Percentiles rank a stretch among this genome's conserved stretches.
Evolutionary conservation across 257 asterid species (phyloP).

Genomic region (Salvia rosmarinus): DNA sequence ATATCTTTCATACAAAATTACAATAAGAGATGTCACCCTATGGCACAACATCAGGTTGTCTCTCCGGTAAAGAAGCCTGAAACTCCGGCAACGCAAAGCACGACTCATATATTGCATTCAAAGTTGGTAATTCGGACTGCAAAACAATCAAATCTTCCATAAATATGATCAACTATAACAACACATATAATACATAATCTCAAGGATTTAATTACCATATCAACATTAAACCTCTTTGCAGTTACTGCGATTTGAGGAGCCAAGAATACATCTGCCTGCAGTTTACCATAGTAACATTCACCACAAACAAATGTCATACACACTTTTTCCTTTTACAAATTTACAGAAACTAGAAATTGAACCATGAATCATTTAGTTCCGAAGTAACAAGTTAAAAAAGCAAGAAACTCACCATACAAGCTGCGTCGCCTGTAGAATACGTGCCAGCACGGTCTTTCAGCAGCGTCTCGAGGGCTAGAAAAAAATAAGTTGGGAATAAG

Average conservation of each 20-base stretch:
- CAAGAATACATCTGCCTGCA: conserved; percentile 89
- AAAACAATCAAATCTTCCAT: neutral
- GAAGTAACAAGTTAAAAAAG: neutral
- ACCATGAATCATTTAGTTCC: neutral
- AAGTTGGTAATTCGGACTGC: conserved; percentile 60
- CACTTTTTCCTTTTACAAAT: neutral
- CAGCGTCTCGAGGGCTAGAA: conserved; percentile 74
- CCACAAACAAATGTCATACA: neutral
- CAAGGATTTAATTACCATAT: conserved; percentile 47
- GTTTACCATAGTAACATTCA: conserved; percentile 1
- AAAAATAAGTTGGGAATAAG: neutral
- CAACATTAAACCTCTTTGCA: conserved; percentile 54
- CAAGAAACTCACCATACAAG: conserved; percentile 54
- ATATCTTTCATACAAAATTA: no score
- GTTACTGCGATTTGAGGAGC: conserved; percentile 76
- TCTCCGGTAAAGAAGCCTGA: conserved; percentile 62
- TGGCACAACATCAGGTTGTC: conserved; percentile 68
- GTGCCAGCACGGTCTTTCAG: conserved; percentile 46
- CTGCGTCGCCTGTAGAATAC: conserved; percentile 63
- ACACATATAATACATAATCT: neutral
- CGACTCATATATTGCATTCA: conserved; percentile 49
- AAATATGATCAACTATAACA: neutral
- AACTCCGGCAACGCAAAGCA: conserved; percentile 62
- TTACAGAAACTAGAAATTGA: neutral
- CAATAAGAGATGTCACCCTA: no score